Conservation (phyloP, 2,329 filamentous ascomycete species). For the Myriangium duriaei region DNA sequence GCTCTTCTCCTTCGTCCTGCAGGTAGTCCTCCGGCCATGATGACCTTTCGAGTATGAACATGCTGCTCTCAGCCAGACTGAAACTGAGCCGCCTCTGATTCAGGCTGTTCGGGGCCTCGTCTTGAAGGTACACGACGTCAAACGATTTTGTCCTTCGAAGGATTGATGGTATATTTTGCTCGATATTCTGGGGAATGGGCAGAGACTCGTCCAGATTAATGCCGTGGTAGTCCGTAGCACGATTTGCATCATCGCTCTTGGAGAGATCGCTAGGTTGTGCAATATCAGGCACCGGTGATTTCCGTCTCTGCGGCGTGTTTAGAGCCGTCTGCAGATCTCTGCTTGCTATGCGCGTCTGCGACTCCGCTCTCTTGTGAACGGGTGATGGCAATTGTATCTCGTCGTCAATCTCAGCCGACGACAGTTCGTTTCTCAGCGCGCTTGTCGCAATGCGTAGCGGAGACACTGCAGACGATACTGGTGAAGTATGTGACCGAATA, state of each 20-base stretch:
- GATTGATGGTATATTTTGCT: constrained; percentile 33
- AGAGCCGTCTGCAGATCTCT: constrained; percentile 3
- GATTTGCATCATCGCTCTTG: neutral
- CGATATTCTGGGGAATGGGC: constrained; percentile 36
- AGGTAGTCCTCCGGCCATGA: constrained; percentile 3
- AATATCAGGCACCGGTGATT: constrained; percentile 1
- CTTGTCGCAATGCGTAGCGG: constrained; percentile 2
- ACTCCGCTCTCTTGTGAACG: neutral
- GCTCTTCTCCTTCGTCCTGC: constrained; percentile 24
- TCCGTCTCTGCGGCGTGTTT: neutral
- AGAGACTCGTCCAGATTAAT: constrained; percentile 45
- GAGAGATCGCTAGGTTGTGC: neutral
- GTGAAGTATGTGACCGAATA: constrained; percentile 6
- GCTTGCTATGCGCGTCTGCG: constrained; percentile 2
- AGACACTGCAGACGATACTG: constrained; percentile 1
- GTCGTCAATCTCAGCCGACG: constrained; percentile 7
- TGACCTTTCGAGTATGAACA: constrained; percentile 46
- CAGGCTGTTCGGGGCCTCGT: neutral
- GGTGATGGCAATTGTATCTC: neutral
- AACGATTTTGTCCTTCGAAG: constrained; percentile 46
- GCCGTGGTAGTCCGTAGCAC: constrained; percentile 35
- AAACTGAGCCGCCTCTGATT: constrained; percentile 67
- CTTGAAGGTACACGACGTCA: neutral
- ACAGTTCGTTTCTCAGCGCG: constrained; percentile 19
- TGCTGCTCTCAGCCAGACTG: constrained; percentile 60